Evolutionary conservation across 768 basidiomycete species (phyloP).

Genomic region (Rhodocollybia butyracea): DNA sequence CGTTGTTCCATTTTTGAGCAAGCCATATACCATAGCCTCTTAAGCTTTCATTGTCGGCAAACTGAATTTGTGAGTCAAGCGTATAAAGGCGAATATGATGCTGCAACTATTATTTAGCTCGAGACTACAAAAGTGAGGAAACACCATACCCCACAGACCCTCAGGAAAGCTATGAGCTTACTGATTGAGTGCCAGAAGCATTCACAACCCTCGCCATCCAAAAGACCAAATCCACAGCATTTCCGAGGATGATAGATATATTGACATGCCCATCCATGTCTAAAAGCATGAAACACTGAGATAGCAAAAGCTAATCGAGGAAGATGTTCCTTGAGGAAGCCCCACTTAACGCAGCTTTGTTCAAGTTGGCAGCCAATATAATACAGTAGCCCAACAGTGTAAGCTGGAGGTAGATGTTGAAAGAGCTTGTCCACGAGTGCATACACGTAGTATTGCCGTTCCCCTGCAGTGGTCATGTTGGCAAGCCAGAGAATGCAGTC

Average conservation of each 20-base stretch:
- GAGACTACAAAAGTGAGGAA: not conserved
- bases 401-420: constrained; percentile 22
- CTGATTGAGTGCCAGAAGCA: too few relatives aligned
- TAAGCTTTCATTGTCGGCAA: constrained; percentile 9
- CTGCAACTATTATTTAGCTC: constrained; percentile 6
- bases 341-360: too few relatives aligned
- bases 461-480: constrained; percentile 31
- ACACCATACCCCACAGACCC: constrained; percentile 16
- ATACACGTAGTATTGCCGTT: constrained; percentile 30
- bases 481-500: constrained; percentile 30
- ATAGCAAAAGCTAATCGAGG: constrained; percentile 23
- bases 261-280: constrained; percentile 38
- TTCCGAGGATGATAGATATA: constrained; percentile 32
- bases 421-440: constrained; percentile 30
- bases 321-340: constrained; percentile 20
- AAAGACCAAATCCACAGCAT: constrained; percentile 14
- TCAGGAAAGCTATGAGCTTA: constrained; percentile 16
- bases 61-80: constrained; percentile 12
- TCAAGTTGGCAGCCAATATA: too few relatives aligned
- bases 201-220: too few relatives aligned
- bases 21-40: constrained; percentile 14
- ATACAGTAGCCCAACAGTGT: too few relatives aligned
- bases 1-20: not conserved
- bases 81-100: constrained; percentile 14
- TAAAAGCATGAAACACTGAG: constrained; percentile 36